Evolutionary conservation across 768 basidiomycete species (phyloP), one percentile per base, ranked within the genome.

Genomic region (Leucocoprinus sp.): DNA sequence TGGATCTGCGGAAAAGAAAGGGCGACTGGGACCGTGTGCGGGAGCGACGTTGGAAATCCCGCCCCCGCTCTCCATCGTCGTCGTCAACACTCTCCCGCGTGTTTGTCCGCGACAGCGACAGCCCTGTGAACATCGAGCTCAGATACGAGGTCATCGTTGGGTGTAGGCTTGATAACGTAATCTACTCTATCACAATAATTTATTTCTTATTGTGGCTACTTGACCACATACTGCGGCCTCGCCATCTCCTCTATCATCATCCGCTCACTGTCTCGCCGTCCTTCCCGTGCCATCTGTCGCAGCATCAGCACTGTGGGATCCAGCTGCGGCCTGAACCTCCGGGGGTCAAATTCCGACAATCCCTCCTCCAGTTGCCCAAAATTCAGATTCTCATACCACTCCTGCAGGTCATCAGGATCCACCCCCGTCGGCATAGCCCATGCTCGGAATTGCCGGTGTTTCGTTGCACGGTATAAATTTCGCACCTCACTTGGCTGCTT

Each of bases 1-100:
- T 72, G 34, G 5, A 5, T 27, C 89, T 75, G 34, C 68, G 69
- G 60, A 96, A 95, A 33, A 93, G 87, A 2, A 90, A 89, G 54
- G 81, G 71, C 37, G 86, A 84, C 29, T 89, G 80, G 11, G 84
- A 73, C 47, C 84, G 83, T 8, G 71, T 69, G 3, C 63, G 62
- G 38, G 72, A 75, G 41, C 72, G 71, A n/a, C 75, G 73, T 8
- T 64, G 61, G 14, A 63, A 60, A 29, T 21, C 17, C 39, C 37
- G 5, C 17, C 15, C 2, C 26, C 38, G 11, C 37, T 35, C n/a
- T 36, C 34, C 12, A 22, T 24, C 45, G 23, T 70, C 71, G 31
- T 70, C 69, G 6, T 61, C 61, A 31, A 67, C 60, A 46, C 61
- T 68, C 21, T 66, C 63, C 42, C 61, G 59, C 8, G 75, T 71